These are phyloP conservation scores for Setaria italica DNA, from an alignment of 202 grass and related monocot species.

Conservation along the genomic window DNA sequence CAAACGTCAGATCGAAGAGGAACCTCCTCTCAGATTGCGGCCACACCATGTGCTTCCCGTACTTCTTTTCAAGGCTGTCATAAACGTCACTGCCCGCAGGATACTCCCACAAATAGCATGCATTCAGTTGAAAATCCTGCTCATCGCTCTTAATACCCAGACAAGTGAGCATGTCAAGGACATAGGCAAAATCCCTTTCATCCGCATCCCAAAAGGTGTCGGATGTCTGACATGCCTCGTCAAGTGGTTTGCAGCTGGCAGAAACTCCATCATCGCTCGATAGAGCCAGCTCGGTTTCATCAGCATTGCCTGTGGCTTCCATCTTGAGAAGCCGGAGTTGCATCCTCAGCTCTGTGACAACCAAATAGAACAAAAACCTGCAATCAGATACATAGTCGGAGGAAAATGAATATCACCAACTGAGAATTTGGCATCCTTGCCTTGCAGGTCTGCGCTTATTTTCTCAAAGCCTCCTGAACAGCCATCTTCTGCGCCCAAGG, in stretches of 20 bases:
- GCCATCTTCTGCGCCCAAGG: conserved; percentile 46
- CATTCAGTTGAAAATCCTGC: conserved; percentile 37
- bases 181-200: conserved; percentile 70
- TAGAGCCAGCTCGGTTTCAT: conserved; percentile 37
- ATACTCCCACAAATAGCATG: conserved; percentile 40
- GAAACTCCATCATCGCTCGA: conserved; percentile 55
- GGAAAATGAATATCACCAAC: neutral
- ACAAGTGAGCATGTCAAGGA: conserved; percentile 58
- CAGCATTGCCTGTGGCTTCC: conserved; percentile 48
- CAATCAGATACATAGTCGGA: neutral
- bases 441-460: conserved; percentile 86
- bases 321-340: conserved; percentile 82
- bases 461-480: conserved; percentile 80
- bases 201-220: conserved; percentile 52
- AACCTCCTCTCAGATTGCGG: conserved; percentile 63
- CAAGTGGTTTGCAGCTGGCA: conserved; percentile 3
- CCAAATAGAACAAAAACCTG: conserved; percentile 33
- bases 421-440: conserved; percentile 49
- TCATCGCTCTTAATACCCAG: conserved; percentile 42
- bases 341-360: conserved; percentile 70
- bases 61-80: conserved; percentile 63
- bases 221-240: conserved; percentile 34
- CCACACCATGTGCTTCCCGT: conserved; percentile 51
- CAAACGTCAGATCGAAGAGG: conserved; percentile 68
- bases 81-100: conserved; percentile 45